Conservation (phyloP, 768 basidiomycete genomes). For the Astraeus odoratus region DNA sequence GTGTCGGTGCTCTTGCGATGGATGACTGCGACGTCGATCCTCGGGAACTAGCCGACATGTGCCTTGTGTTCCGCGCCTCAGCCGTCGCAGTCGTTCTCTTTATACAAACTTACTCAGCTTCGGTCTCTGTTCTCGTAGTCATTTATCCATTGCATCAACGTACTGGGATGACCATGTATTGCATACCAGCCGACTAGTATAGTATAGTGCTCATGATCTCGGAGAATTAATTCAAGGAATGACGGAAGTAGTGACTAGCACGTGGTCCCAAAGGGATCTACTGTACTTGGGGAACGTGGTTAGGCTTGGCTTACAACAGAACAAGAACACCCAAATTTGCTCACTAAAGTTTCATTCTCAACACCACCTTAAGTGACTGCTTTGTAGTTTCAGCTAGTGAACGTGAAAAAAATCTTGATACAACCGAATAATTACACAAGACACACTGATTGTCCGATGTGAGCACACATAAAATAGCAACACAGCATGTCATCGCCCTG, state of each 20-base stretch:
- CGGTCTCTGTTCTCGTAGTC: too few species aligned
- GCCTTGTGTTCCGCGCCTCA: slow-evolving; percentile 1
- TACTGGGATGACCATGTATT: too few species aligned
- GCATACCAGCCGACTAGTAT: too few species aligned
- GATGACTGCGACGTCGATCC: slow-evolving; percentile 68
- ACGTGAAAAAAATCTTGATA: slow-evolving; percentile 12
- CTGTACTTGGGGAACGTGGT: too few species aligned
- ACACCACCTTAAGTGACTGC: not conserved
- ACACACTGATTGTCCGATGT: slow-evolving; percentile 15
- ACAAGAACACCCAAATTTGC: not conserved
- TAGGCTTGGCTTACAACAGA: too few species aligned
- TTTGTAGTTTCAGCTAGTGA: not conserved
- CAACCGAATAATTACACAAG: slow-evolving; percentile 29
- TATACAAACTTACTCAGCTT: too few species aligned
- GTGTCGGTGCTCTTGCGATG: slow-evolving; percentile 57
- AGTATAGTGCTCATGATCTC: too few species aligned
- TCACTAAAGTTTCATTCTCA: not conserved
- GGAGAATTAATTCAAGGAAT: too few species aligned
- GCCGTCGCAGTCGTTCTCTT: too few species aligned
- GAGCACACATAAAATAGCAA: slow-evolving; percentile 21
- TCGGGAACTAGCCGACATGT: slow-evolving; percentile 18
- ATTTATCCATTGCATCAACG: too few species aligned
- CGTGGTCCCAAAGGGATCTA: too few species aligned
- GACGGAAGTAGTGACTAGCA: too few species aligned
- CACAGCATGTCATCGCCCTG: slow-evolving; percentile 35